These are phyloP conservation scores for Asterochloris sp. DNA, from an alignment of 139 green algal genomes.

Conservation along the genomic window DNA sequence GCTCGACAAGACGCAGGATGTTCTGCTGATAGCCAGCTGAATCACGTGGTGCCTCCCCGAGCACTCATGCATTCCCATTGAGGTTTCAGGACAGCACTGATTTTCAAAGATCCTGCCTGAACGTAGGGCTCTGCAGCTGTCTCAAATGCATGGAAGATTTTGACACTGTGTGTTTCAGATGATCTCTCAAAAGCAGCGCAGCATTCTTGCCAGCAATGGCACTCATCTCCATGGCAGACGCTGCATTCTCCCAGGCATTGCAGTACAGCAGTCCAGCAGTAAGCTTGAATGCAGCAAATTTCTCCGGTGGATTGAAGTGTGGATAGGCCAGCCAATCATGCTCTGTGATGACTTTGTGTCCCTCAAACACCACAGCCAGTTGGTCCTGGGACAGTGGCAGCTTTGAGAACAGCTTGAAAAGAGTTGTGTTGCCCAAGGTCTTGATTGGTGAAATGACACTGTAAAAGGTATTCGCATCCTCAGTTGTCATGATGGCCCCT, in stretches of 20 bases:
- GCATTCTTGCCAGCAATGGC: conserved; percentile 55
- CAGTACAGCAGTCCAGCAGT: conserved; percentile 50
- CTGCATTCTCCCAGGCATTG: conserved; percentile 63
- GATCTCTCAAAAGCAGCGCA: conserved; percentile 43
- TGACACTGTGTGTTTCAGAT: conserved; percentile 16
- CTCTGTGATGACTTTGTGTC: conserved; percentile 3
- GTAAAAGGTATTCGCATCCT: conserved; percentile 30
- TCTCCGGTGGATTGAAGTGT: conserved; percentile 58
- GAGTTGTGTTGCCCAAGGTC: not conserved
- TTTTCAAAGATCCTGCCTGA: too few species aligned
- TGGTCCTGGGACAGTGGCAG: conserved; percentile 19
- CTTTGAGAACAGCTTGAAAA: conserved; percentile 66
- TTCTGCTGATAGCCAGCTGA: not conserved
- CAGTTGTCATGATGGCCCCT: conserved; percentile 42
- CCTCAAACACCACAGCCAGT: conserved; percentile 46
- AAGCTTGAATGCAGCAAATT: conserved; percentile 64
- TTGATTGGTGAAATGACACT: conserved; percentile 28
- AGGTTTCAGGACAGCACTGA: too few species aligned
- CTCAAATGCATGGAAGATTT: not conserved
- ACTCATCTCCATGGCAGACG: conserved; percentile 66
- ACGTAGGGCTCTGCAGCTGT: not conserved
- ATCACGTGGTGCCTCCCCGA: too few species aligned
- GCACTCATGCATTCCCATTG: too few species aligned
- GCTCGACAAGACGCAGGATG: conserved; percentile 1
- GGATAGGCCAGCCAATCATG: conserved; percentile 54